Base-by-base conservation (phyloP, 1,284 basidiomycete genomes). In the Coniferiporia sulphurascens region DNA sequence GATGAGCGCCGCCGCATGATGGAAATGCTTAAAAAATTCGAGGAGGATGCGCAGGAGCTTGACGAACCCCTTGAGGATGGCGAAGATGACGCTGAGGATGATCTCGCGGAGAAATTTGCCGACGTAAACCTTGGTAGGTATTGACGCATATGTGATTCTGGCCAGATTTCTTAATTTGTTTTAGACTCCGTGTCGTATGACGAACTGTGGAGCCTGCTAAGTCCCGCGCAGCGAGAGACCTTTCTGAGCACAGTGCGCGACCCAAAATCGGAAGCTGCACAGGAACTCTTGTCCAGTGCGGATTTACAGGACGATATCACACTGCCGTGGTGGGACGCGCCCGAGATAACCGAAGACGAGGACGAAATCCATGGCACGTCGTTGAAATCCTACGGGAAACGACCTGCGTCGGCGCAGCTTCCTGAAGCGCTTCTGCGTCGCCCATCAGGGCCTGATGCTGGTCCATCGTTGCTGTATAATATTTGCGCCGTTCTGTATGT, bases 11-110 rank as follows among this genome's bases (percentile, higher is more conserved):
- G 73, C 51, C 74, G 78, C 62, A 91, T 91, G 81, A 71, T 92
- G 66, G 82, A 85, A 51, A 67, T 92, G 10, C 74, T 92, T 27
- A 83, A 80, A 66, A 80, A 79, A 17, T 86, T 92, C 61, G 89
- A 91, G 62, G 83, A 89, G 55, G 80, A 85, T 59, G 74, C 69
- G 43, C 65, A 71, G 21, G 72, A 76, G 21, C 73, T 78, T 15
- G 75, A 73, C 9, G 66, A 66, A 13, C 64, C 66, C 2, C 53
- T 71, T 0, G 60, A 66, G 1, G 72, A 72, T 3, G 68, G 68
- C 7, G 70, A 69, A 15, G 75, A 77, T 32, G 77, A 78, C 8
- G 73, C 72, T 1, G 78, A 78, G 1, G 71, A 72, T 51, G 76
- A 79, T 63, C 69, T 91, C 15, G 77, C 75, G n/a, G 65, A 66